Evolutionary conservation across 2,329 filamentous ascomycete genomes (phyloP), one percentile per base, ranked within the genome.

Genomic region (Talaromyces albobiverticillius): DNA sequence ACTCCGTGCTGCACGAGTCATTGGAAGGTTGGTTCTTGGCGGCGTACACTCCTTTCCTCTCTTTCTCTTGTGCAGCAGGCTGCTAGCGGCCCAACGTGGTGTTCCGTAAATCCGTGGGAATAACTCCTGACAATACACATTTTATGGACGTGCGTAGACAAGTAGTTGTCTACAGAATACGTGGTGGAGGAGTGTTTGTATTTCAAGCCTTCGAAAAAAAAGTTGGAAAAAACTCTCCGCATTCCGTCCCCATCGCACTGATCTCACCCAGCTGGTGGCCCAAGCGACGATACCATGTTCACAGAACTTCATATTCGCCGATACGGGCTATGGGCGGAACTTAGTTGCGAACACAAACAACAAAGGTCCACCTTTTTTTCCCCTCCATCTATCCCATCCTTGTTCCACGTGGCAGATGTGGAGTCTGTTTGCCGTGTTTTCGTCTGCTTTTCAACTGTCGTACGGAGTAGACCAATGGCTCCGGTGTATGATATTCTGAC

Each of bases 401-500:
- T 46, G 31, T 38, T 46, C 50, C 50, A 52, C 50, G 50, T 52
- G 50, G 50, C 22, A 29, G 31, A 10, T 38, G 50, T 52, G 50
- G 41, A 46, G 50, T 45, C 16, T 22, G 16, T 40, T 40, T 45
- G 20, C 34, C n/a, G 20, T 45, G 23, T 29, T 13, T 31, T 29
- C 13, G n/a, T 43, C n/a, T n/a, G n/a, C n/a, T n/a, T n/a, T n/a
- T n/a, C n/a, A n/a, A n/a, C n/a, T n/a, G n/a, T n/a, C n/a, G n/a
- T n/a, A n/a, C n/a, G n/a, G n/a, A n/a, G n/a, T n/a, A n/a, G 41
- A 45, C 13, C 9, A 22, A 32, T 18, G 4, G 9, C 18, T 13
- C 9, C 9, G 23, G 20, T 34, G 29, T 9, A 22, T 34, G 11
- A 38, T 7, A n/a, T 9, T 16, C 36, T 26, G 46, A 36, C 22